Base-by-base conservation (phyloP, 2,329 filamentous ascomycete genomes). In the Tympanopsis confertula region DNA sequence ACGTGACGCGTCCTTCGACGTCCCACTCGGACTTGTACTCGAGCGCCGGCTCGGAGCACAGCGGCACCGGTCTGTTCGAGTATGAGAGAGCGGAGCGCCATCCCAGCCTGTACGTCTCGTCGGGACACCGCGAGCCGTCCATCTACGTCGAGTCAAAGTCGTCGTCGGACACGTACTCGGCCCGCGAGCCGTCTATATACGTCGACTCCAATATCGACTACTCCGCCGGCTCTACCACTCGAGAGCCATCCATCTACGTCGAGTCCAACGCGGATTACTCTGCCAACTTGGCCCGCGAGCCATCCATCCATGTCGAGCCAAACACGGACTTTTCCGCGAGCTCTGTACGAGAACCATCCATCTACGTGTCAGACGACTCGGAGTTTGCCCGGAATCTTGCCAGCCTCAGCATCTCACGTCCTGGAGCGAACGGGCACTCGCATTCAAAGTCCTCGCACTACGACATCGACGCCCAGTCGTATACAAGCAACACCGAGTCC, bases 321-420 rank as follows among this genome's bases (percentile, higher is more conserved):
- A 35, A 35, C 32, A 7, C 10, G 7, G 18, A 38, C 20, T 38
- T 36, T 12, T 35, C 36, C 24, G 35, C 35, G 15, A 13, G 4
- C 4, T 4, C 19, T n/a, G 20, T 30, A 19, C 38, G 42, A n/a
- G 51, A 53, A 17, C 47, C 50, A 19, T 45, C 50, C 3, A 74
- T 78, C 35, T 78, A 78, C 47, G 67, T 78, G 7, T 71, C 71
- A 1, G 74, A 78, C 42, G 71, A 75, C 41, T 71, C 68, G 5
- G 63, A 69, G 19, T 69, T 65, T 41, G 61, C 66, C 3, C 40
- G 49, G 5, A 51, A 51, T n/a, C 44, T 61, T 5, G 48, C 45
- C 26, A 46, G 33, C 29, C 54, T 59, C 36, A 42, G 35, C 3
- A 37, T 41, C 4, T 22, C 39, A 38, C 39, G 20, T 29, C 40